Evolutionary conservation across 257 asterid species (phyloP), one percentile per base, ranked within the genome.

Genomic region (Lantana camara): DNA sequence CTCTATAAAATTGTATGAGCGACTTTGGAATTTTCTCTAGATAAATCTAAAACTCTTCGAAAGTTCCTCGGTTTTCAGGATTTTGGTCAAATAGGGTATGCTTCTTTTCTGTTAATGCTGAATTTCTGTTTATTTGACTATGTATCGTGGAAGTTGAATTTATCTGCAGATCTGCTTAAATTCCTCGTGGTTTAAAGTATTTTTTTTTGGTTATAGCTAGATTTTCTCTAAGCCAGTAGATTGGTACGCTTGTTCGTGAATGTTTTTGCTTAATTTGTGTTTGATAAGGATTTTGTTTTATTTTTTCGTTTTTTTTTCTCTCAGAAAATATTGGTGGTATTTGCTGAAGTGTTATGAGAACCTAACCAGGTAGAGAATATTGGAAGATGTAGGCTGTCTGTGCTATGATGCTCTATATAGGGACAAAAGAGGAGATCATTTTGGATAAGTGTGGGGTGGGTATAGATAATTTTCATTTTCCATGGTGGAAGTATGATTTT

Each of bases 141-240:
- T 65, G 4, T 15, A n/a, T 35, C 27, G 8, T 22, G 58, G 45
- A 46, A 57, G 48, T 49, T 29, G 37, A 40, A 40, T 69, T 34
- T 9, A 66, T 17, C 8, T 56, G 20, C 45, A 62, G 70, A 71
- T 71, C 72, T 76, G 16, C 72, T 49, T 21, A 1, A 34, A 41
- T n/a, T n/a, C n/a, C 1, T 57, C 32, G 52, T 49, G 38, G 19
- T 13, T 47, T 37, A 55, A 17, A 44, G 51, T 47, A 2, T 22
- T 9, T 15, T 57, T 58, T n/a, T 55, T n/a, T n/a, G n/a, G n/a
- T 45, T 4, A n/a, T 19, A 58, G 22, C 12, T 47, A 45, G 14
- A 34, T 59, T 3, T 5, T 38, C 21, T 20, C 24, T 40, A 32
- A 57, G 46, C 49, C 19, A 32, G 47, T 32, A 55, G 47, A 14